phyloP scores from a whole-genome alignment of 2,329 filamentous ascomycete species.

The Aureobasidium mangrovei region DNA sequence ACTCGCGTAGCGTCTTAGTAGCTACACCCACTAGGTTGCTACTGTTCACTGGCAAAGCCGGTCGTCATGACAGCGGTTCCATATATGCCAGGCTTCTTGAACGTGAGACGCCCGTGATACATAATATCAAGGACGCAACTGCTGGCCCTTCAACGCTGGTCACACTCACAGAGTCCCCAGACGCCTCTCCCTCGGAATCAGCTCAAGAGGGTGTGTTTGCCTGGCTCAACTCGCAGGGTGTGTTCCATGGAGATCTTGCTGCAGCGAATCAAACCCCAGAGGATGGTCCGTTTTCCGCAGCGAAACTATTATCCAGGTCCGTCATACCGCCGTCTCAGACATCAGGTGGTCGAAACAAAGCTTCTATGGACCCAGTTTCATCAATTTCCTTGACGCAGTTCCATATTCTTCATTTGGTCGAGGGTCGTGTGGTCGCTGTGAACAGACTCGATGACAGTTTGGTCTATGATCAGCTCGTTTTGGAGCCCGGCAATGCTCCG shows the following conservation, averaged over 20 bases:
- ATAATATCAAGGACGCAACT: slow-evolving; percentile 56
- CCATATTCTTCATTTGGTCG: slow-evolving; percentile 79
- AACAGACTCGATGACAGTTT: slow-evolving; percentile 80
- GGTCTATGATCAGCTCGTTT: slow-evolving; percentile 78
- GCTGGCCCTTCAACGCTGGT: slow-evolving; percentile 56
- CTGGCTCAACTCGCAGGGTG: slow-evolving; percentile 80
- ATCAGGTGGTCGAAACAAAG: slow-evolving; percentile 53
- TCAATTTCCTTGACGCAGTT: slow-evolving; percentile 85
- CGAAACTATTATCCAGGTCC: slow-evolving; percentile 66
- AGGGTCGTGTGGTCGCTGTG: slow-evolving; percentile 71
- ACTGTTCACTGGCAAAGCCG: slow-evolving; percentile 72
- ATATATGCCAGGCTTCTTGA: slow-evolving; percentile 87
- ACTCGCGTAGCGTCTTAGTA: slow-evolving; percentile 69
- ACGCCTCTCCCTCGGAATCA: slow-evolving; percentile 43
- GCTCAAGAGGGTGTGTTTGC: slow-evolving; percentile 64
- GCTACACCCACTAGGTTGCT: slow-evolving; percentile 69
- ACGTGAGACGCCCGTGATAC: slow-evolving; percentile 65
- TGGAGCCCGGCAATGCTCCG: slow-evolving; percentile 68
- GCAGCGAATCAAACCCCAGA: slow-evolving; percentile 41
- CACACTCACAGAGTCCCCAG: slow-evolving; percentile 62
- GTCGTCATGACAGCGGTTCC: slow-evolving; percentile 62
- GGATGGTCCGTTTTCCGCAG: slow-evolving; percentile 60
- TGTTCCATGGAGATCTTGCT: slow-evolving; percentile 76
- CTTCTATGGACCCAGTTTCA: slow-evolving; percentile 62
- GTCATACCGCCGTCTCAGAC: slow-evolving; percentile 63